phyloP scores from a whole-genome alignment of 192 early-diverging fungal species.

The Gonapodya sp. region DNA sequence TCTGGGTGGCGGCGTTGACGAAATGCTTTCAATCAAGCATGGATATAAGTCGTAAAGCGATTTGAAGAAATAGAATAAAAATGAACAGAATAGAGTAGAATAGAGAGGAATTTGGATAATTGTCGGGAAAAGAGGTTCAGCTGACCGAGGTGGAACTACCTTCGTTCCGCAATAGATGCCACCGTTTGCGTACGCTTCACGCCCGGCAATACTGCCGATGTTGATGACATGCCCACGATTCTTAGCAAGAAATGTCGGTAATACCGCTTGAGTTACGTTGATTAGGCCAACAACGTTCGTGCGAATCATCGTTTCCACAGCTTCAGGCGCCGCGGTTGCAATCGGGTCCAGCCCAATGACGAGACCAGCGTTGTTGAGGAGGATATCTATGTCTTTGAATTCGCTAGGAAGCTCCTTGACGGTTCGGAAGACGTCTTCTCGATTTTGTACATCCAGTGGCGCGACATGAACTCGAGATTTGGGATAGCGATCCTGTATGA shows the following conservation, averaged over 20 bases:
- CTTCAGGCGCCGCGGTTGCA: neutral
- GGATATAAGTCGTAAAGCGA: no score
- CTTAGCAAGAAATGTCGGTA: neutral
- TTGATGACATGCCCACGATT: neutral
- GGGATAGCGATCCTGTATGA: constrained; percentile 23
- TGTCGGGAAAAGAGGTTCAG: no score
- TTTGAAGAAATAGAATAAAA: no score
- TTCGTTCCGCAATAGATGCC: neutral
- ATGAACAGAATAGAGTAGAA: no score
- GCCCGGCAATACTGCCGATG: neutral
- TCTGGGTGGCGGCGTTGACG: neutral
- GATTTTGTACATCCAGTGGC: constrained; percentile 62
- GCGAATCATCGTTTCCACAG: neutral
- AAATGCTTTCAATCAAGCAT: no score
- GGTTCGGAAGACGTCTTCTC: constrained; percentile 32
- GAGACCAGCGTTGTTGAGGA: constrained; percentile 50
- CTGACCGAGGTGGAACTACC: no score
- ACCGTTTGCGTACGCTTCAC: neutral
- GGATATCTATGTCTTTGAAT: constrained; percentile 58
- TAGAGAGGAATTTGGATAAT: no score
- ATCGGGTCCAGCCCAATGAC: neutral
- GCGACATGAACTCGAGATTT: constrained; percentile 44
- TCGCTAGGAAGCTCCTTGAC: constrained; percentile 38
- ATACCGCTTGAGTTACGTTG: neutral
- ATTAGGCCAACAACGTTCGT: neutral